Evolutionary conservation across 257 asterid genomes (phyloP), one percentile per base, ranked within the genome.

Genomic region (Rubia yunnanensis): DNA sequence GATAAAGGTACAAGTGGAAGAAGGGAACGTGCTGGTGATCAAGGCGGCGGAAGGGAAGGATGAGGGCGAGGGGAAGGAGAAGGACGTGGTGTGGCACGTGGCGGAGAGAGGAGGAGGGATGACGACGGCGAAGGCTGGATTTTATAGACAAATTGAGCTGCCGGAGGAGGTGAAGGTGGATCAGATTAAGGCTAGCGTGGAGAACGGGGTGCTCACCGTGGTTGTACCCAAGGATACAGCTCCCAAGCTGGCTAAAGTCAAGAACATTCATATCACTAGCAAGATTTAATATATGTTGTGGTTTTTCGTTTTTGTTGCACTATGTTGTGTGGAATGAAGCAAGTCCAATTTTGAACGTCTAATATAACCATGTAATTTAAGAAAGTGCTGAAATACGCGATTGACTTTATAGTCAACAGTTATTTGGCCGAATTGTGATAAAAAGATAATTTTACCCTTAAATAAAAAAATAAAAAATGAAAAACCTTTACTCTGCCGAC

Each of bases 141-240:
- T 86, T 67, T 77, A 68, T 0, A 74, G 98, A 74, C 89, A 83
- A 22, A 80, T 91, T 2, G 88, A 84, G 72, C 67, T 88, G 85
- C 96, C 91, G 17, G 87, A 84, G 22, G 70, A 85, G 66, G 95
- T 88, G 71, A 91, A 82, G 83, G 72, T 80, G 63, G 98, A 91
- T 55, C 91, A 83, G 73, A 91, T 86, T 38, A 88, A 83, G 71
- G 96, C 96, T 7, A 89, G 83, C 54, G 76, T 80, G 58, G 94
- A 88, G 3, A 82, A 86, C 63, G 98, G 96, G 23, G 86, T 91
- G 73, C 97, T 91, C 3, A 84, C 97, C 0, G 81, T 91, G 71
- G 70, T 85, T 64, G 85, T 86, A 27, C 96, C 98, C 0, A 88
- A 91, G 63, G 96, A 88, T 69, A 61, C 88, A 7, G 67, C 87